These are phyloP conservation scores for Linum trigynum DNA, from an alignment of 345 rosid genomes.

Conservation along the genomic window DNA sequence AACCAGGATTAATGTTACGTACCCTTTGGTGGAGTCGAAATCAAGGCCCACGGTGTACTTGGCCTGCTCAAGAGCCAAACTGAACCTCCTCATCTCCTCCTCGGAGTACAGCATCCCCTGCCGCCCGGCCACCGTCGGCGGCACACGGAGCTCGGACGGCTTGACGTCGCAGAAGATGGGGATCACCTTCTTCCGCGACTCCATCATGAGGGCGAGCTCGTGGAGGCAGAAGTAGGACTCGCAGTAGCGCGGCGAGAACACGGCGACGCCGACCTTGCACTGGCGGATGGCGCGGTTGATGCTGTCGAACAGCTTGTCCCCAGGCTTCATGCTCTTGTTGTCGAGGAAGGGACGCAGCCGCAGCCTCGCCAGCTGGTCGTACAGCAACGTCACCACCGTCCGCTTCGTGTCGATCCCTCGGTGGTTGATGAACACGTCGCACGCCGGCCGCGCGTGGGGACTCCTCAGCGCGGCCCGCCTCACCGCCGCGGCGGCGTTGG, in stretches of 20 bases:
- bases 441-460: too few species aligned
- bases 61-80: slow-evolving; percentile 55
- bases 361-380: slow-evolving; percentile 34
- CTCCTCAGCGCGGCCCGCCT: slow-evolving; percentile 26
- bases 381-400: slow-evolving; percentile 55
- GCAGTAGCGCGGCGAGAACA: slow-evolving; percentile 71
- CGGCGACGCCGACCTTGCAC: slow-evolving; percentile 56
- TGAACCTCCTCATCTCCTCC: slow-evolving; percentile 34
- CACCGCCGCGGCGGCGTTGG: background rate
- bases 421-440: slow-evolving; percentile 79
- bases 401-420: slow-evolving; percentile 73
- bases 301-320: slow-evolving; percentile 47
- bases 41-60: slow-evolving; percentile 75
- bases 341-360: slow-evolving; percentile 54
- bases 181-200: slow-evolving; percentile 50
- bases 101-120: slow-evolving; percentile 22
- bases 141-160: slow-evolving; percentile 58
- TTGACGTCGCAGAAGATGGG: slow-evolving; percentile 79
- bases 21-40: slow-evolving; percentile 63
- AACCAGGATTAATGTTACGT: too few species aligned
- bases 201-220: slow-evolving; percentile 63
- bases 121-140: slow-evolving; percentile 32
- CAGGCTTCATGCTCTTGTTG: slow-evolving; percentile 73
- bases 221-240: slow-evolving; percentile 73
- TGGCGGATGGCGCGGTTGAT: slow-evolving; percentile 42